phyloP scores from a whole-genome alignment of 2,329 filamentous ascomycete genomes.

The Curvularia sp. region DNA sequence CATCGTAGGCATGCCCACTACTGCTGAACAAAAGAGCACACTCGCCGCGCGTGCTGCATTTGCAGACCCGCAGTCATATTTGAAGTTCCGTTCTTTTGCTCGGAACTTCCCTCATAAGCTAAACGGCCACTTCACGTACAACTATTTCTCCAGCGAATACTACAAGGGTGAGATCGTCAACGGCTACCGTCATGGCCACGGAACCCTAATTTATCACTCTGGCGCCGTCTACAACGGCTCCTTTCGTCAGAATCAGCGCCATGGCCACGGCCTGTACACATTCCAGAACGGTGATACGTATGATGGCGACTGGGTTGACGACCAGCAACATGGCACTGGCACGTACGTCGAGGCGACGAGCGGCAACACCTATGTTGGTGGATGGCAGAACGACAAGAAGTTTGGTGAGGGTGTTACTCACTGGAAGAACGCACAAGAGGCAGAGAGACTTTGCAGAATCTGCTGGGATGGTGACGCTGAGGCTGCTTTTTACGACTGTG shows the following conservation, averaged over 20 bases:
- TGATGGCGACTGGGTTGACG: constrained; percentile 66
- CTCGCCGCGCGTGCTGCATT: constrained; percentile 47
- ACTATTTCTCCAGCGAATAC: constrained; percentile 63
- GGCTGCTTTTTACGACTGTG: constrained; percentile 68
- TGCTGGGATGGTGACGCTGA: constrained; percentile 68
- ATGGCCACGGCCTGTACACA: constrained; percentile 65
- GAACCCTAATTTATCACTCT: constrained; percentile 61
- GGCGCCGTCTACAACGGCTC: constrained; percentile 65
- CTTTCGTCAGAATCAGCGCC: constrained; percentile 61
- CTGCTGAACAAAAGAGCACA: constrained; percentile 38
- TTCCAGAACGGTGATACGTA: constrained; percentile 72
- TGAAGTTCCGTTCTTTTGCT: constrained; percentile 51
- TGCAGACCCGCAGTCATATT: constrained; percentile 51
- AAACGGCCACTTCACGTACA: constrained; percentile 58
- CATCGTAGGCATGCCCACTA: constrained; percentile 39
- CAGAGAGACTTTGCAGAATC: constrained; percentile 66
- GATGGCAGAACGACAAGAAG: constrained; percentile 66
- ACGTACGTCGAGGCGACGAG: constrained; percentile 63
- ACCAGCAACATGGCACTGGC: constrained; percentile 67
- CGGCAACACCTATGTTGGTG: constrained; percentile 67
- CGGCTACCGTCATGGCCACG: constrained; percentile 61
- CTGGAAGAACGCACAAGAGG: constrained; percentile 68
- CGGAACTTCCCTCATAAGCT: constrained; percentile 55
- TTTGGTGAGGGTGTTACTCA: constrained; percentile 68
- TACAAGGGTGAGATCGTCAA: constrained; percentile 62